Conservation (phyloP, 2,329 filamentous ascomycete species). For the Pyrenochaeta sp. region DNA sequence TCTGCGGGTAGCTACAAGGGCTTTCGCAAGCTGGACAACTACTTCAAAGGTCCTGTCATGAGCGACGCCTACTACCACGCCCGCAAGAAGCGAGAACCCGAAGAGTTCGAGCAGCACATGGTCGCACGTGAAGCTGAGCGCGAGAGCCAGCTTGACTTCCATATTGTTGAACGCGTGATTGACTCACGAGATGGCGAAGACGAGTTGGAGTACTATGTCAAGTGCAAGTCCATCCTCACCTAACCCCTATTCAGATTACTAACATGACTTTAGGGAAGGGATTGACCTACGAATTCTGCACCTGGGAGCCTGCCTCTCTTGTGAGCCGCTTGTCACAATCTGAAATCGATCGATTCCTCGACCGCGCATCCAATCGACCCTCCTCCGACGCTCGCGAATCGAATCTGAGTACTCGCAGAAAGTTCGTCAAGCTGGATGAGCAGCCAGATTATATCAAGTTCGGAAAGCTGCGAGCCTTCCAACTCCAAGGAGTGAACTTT, state of each 20-base stretch:
- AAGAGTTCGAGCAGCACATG: conserved; percentile 92
- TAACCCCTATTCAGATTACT: conserved; percentile 22
- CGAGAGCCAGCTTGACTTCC: conserved; percentile 88
- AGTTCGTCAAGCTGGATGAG: conserved; percentile 66
- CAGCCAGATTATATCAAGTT: conserved; percentile 86
- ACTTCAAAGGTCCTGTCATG: conserved; percentile 82
- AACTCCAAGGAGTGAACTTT: conserved; percentile 93
- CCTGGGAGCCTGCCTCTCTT: conserved; percentile 83
- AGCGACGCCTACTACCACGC: conserved; percentile 74
- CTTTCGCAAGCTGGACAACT: conserved; percentile 91
- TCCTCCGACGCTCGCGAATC: conserved; percentile 80
- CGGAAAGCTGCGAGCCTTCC: conserved; percentile 89
- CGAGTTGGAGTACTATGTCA: conserved; percentile 90
- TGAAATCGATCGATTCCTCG: conserved; percentile 90
- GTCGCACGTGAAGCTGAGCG: conserved; percentile 92
- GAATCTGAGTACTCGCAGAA: conserved; percentile 72
- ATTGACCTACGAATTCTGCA: conserved; percentile 90
- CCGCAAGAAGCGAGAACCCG: conserved; percentile 68
- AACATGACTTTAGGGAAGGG: conserved; percentile 68
- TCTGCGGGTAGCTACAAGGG: conserved; percentile 79
- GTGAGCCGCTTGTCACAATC: conserved; percentile 81
- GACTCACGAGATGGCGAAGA: conserved; percentile 78
- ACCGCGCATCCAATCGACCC: conserved; percentile 82
- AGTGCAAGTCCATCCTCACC: conserved; percentile 66
- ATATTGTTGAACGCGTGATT: conserved; percentile 91